These are phyloP conservation scores for Anthracocystis panici-leucophaei DNA, from an alignment of 1,284 basidiomycete genomes.

Conservation along the genomic window DNA sequence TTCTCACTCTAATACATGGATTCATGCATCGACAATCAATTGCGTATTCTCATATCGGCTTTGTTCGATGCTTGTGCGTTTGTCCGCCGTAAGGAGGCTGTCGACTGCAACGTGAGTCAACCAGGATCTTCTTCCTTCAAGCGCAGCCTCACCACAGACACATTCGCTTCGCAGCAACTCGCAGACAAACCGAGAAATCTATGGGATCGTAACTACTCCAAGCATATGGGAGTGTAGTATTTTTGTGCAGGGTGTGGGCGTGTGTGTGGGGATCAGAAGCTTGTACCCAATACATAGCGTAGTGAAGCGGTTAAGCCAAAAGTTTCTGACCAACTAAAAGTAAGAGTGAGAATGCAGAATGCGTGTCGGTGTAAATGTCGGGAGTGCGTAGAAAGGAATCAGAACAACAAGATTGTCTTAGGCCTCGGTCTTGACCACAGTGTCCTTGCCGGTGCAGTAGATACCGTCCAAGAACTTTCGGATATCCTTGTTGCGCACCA, in stretches of 20 bases:
- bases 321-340: conserved; percentile 29
- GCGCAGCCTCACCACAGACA: too few relatives aligned
- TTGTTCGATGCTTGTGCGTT: too few relatives aligned
- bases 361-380: conserved; percentile 5
- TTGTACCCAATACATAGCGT: conserved; percentile 20
- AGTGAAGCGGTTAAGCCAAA: conserved; percentile 1
- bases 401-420: conserved; percentile 68
- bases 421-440: conserved; percentile 73
- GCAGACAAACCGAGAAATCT: background rate
- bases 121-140: too few relatives aligned
- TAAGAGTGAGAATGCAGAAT: conserved; percentile 26
- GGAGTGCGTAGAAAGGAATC: conserved; percentile 5
- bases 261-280: conserved; percentile 13
- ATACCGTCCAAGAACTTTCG: conserved; percentile 75
- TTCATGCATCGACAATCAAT: background rate
- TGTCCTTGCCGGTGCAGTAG: conserved; percentile 87
- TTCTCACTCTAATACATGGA: background rate
- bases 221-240: conserved; percentile 31
- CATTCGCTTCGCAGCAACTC: too few relatives aligned
- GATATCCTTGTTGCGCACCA: conserved; percentile 73
- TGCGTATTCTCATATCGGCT: background rate
- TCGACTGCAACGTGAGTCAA: too few relatives aligned
- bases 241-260: conserved; percentile 38
- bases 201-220: conserved; percentile 45
- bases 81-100: too few relatives aligned